phyloP scores from a whole-genome alignment of 257 asterid genomes.

The Datura wrightii region DNA sequence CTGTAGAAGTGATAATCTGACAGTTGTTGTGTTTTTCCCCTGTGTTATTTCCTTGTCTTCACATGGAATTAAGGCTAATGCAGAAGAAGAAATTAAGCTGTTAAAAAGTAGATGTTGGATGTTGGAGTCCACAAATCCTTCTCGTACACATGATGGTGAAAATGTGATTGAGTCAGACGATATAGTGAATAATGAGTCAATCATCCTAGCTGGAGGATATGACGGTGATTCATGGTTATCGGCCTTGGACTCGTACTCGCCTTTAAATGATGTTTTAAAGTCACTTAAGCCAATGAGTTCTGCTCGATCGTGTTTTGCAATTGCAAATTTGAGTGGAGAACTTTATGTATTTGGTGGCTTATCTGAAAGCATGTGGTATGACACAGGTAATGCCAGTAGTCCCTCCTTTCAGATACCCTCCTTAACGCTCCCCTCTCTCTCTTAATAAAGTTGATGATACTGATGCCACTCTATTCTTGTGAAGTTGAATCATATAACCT shows the following conservation, averaged over 20 bases:
- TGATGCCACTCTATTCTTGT: constrained; percentile 27
- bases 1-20: not conserved
- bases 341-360: constrained; percentile 84
- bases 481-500: constrained; percentile 88
- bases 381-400: constrained; percentile 59
- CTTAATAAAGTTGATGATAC: constrained; percentile 4
- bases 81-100: constrained; percentile 59
- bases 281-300: constrained; percentile 70
- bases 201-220: constrained; percentile 75
- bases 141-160: constrained; percentile 39
- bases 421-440: not conserved
- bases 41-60: not conserved
- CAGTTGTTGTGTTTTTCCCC: not conserved
- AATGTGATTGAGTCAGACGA: constrained; percentile 39
- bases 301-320: constrained; percentile 63
- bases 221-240: constrained; percentile 77
- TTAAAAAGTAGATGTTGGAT: constrained; percentile 51
- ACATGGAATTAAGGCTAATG: constrained; percentile 54
- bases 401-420: constrained; percentile 13
- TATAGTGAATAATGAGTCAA: constrained; percentile 49
- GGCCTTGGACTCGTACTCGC: constrained; percentile 62
- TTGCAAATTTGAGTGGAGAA: constrained; percentile 59
- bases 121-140: constrained; percentile 53
- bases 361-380: constrained; percentile 50
- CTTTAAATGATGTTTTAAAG: constrained; percentile 61